Base-by-base conservation (phyloP, 306 rosid species). In the Prunus mira region DNA sequence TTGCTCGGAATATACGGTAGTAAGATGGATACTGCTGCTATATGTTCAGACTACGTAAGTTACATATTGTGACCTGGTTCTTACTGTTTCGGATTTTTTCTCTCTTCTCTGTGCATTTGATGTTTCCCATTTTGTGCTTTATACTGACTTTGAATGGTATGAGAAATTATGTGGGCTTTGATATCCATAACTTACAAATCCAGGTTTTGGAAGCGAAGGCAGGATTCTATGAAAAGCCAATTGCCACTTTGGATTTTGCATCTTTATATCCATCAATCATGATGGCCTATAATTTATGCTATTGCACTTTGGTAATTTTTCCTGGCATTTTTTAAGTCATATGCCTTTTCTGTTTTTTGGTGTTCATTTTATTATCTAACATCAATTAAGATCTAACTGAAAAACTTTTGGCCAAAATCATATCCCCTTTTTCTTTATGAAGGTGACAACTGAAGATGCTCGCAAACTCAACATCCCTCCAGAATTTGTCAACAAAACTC, bases 241-340 rank as follows among this genome's bases (percentile, higher is more conserved):
- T 94, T 85, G 97, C 97, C 81, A 94, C 98, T 27, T 84, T 94
- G 85, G 98, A 94, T 87, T 94, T 94, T 80, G 98, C 98, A 68
- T 94, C 98, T 30, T 78, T 94, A 83, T 94, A 94, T 87, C 98
- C 98, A 30, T 94, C 98, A 43, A 94, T 94, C 67, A 92, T 94
- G 98, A 94, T 94, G 98, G 98, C 98, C 68, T 94, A 94, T 89
- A 94, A 94, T 83, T 82, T 94, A 82, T 94, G 98, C 78, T 94
- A 94, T 85, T 94, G 98, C 85, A 90, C 98, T 76, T 87, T 94
- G 97, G 98, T 94, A 87, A 84, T 51, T 80, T 73, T 73, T 84
- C 72, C 80, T 57, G 12, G 54, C 47, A 51, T 24, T 49, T 76
- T 27, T 80, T 71, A 74, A n/a, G 7, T 69, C 76, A 34, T 49